phyloP scores from a whole-genome alignment of 345 rosid genomes.

The Zanthoxylum bungeanum region DNA sequence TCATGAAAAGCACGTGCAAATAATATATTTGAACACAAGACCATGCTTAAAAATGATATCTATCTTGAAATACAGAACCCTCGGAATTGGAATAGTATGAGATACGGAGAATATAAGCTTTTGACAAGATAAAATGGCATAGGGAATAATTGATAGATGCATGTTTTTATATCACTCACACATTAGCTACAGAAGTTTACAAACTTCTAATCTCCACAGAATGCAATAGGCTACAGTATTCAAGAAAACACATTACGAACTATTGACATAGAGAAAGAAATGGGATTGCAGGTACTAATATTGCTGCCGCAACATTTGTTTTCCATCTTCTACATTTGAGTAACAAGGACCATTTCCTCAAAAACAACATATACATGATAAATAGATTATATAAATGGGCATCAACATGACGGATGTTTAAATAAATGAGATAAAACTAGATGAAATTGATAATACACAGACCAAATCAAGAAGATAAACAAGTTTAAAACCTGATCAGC shows the following conservation, averaged over 20 bases:
- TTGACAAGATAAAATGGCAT: background rate
- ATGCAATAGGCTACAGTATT: background rate
- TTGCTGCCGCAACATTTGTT: background rate
- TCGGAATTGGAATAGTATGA: background rate
- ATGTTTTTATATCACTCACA: background rate
- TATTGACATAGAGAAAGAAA: background rate
- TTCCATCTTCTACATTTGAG: too few relatives aligned
- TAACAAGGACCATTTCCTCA: background rate
- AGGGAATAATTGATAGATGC: background rate
- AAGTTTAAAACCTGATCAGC: constrained; percentile 80
- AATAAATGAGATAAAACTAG: background rate
- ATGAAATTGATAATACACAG: background rate
- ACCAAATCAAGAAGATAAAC: background rate
- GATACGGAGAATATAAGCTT: background rate
- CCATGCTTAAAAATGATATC: background rate
- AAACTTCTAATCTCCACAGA: background rate
- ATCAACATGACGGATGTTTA: background rate
- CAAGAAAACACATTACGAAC: background rate
- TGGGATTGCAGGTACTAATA: background rate
- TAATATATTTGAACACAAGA: background rate
- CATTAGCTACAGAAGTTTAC: background rate
- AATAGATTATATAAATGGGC: background rate
- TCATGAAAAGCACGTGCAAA: background rate
- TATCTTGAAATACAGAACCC: background rate
- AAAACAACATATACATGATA: background rate